Evolutionary conservation across 371 early-diverging fungal species (phyloP).

Genomic region (Actinomucor elegans): DNA sequence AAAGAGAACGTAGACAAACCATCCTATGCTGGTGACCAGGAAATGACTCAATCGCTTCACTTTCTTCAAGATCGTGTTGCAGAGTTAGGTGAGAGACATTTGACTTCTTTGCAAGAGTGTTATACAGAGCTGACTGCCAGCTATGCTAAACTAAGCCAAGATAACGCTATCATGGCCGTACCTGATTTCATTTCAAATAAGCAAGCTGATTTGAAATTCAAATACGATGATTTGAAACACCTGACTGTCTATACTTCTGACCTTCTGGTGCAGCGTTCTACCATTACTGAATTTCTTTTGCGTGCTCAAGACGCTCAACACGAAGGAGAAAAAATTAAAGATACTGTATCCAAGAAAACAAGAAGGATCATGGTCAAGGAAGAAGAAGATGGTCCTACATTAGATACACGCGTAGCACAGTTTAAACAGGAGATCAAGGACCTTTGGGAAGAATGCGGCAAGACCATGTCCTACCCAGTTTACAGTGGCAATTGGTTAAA

Average conservation of each 20-base stretch:
- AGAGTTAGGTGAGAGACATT: slow-evolving; percentile 32
- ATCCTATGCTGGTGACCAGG: slow-evolving; percentile 33
- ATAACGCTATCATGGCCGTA: neutral
- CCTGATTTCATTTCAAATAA: slow-evolving; percentile 23
- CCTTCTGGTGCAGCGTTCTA: slow-evolving; percentile 36
- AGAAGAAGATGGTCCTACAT: neutral
- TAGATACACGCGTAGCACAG: slow-evolving; percentile 23
- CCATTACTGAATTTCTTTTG: slow-evolving; percentile 38
- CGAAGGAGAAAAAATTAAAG: slow-evolving; percentile 45
- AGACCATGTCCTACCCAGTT: slow-evolving; percentile 29
- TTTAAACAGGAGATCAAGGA: slow-evolving; percentile 30
- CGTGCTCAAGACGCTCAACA: slow-evolving; percentile 41
- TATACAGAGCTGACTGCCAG: slow-evolving; percentile 8
- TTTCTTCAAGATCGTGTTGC: slow-evolving; percentile 33
- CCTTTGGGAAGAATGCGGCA: slow-evolving; percentile 36
- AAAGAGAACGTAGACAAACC: slow-evolving; percentile 38
- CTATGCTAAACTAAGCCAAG: neutral
- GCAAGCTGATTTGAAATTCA: slow-evolving; percentile 29
- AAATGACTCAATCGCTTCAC: slow-evolving; percentile 33
- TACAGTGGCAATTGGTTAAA: slow-evolving; percentile 28
- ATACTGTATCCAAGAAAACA: slow-evolving; percentile 29
- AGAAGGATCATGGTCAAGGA: slow-evolving; percentile 39
- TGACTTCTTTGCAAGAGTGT: slow-evolving; percentile 1
- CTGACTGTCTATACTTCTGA: slow-evolving; percentile 33
- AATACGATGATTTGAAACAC: slow-evolving; percentile 26